Percentiles rank a stretch among this genome's conserved stretches.
Evolutionary conservation across 176 grass and related monocot species (phyloP).

Genomic region (Alloteropsis semialata): DNA sequence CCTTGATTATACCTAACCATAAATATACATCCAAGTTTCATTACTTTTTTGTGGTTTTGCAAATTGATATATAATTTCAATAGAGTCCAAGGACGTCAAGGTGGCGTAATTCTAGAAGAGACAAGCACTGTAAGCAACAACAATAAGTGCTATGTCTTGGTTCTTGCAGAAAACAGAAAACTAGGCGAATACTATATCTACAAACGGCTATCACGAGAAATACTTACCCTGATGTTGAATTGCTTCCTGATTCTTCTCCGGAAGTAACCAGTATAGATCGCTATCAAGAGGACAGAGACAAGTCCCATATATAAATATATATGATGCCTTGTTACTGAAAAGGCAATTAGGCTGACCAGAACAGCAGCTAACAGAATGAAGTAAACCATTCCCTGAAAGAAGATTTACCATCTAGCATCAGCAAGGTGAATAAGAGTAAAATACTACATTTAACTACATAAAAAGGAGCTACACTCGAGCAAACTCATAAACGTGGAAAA

Average conservation of each 20-base stretch:
- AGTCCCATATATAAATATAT: conserved; percentile 71
- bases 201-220: conserved; percentile 17
- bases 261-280: conserved; percentile 86
- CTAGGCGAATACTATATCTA: conserved; percentile 1
- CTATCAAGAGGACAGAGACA: conserved; percentile 60
- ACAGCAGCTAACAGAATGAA: conserved; percentile 52
- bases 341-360: conserved; percentile 70
- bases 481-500: neutral
- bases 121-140: conserved; percentile 6
- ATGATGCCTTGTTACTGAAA: conserved; percentile 69
- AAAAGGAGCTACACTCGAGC: neutral
- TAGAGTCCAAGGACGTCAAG: neutral
- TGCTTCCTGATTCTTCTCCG: conserved; percentile 82
- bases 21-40: conserved; percentile 1
- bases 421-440: conserved; percentile 7
- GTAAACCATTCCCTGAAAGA: conserved; percentile 70
- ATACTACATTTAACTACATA: conserved; percentile 6
- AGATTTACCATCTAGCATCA: conserved; percentile 24
- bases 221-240: conserved; percentile 86
- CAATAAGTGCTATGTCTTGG: conserved; percentile 1
- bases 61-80: neutral
- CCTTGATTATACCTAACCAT: neutral
- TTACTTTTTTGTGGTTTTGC: neutral
- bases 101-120: neutral
- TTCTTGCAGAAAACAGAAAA: neutral